These are phyloP conservation scores for Corinectria fuckeliana DNA, from an alignment of 2,329 filamentous ascomycete genomes.

Conservation along the genomic window DNA sequence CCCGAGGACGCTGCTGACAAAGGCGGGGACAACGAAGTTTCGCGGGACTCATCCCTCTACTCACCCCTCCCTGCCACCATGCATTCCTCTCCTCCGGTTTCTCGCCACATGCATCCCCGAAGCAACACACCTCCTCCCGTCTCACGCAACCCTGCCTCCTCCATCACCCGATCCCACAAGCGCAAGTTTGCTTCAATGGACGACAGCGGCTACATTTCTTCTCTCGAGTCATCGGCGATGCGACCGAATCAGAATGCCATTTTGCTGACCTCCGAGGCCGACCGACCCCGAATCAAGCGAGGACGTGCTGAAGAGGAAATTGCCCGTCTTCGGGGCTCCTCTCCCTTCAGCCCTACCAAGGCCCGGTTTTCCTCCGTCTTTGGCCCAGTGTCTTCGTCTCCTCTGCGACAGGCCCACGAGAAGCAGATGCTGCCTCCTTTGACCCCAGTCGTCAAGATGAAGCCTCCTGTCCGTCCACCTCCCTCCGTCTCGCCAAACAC, in stretches of 20 bases:
- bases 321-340: conserved; percentile 88
- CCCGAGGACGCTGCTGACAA: conserved; percentile 58
- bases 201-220: conserved; percentile 97
- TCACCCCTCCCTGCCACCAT: conserved; percentile 76
- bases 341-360: conserved; percentile 89
- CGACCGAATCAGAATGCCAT: conserved; percentile 70
- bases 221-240: conserved; percentile 87
- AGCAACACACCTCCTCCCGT: conserved; percentile 80
- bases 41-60: conserved; percentile 61
- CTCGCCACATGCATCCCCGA: conserved; percentile 62
- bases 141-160: conserved; percentile 65
- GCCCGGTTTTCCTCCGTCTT: conserved; percentile 60
- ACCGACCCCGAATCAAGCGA: conserved; percentile 81
- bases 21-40: conserved; percentile 46
- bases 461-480: conserved; percentile 58
- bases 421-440: conserved; percentile 75
- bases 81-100: conserved; percentile 89
- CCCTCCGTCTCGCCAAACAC: conserved; percentile 93
- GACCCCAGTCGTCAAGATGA: conserved; percentile 85
- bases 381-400: conserved; percentile 70
- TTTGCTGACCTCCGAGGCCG: conserved; percentile 78
- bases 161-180: conserved; percentile 72
- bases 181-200: conserved; percentile 80
- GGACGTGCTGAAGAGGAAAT: conserved; percentile 96
- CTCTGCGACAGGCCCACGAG: conserved; percentile 63